Conservation (phyloP, 768 basidiomycete species). For the Mycena sanguinolenta region DNA sequence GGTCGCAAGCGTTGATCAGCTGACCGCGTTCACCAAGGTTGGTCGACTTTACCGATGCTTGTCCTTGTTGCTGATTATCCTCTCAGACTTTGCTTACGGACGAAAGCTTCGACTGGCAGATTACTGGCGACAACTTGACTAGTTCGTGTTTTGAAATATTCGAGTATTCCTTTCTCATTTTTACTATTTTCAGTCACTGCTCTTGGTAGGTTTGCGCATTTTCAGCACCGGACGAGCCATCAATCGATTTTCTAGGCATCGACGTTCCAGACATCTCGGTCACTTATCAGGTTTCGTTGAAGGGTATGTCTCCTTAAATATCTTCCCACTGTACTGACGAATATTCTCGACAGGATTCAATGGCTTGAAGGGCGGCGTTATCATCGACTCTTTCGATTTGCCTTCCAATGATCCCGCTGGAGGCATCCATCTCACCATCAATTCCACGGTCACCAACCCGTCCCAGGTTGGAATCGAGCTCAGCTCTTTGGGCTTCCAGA, state of each 20-base stretch:
- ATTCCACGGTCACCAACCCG: constrained; percentile 73
- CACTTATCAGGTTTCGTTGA: constrained; percentile 69
- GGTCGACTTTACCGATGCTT: constrained; percentile 8
- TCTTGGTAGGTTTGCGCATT: constrained; percentile 56
- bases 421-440: constrained; percentile 76
- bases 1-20: constrained; percentile 67
- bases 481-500: constrained; percentile 71
- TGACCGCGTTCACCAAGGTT: constrained; percentile 77
- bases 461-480: constrained; percentile 82
- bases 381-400: constrained; percentile 76
- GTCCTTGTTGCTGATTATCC: neutral
- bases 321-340: neutral
- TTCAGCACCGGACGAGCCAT: constrained; percentile 7
- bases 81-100: constrained; percentile 68
- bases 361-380: constrained; percentile 71
- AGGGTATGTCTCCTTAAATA: constrained; percentile 46
- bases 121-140: constrained; percentile 73
- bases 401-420: constrained; percentile 79
- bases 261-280: constrained; percentile 68
- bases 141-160: constrained; percentile 49
- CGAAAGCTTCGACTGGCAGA: constrained; percentile 78
- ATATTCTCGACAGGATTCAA: constrained; percentile 61
- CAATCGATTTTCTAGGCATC: constrained; percentile 57
- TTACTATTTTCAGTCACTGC: constrained; percentile 60
- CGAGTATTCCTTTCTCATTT: constrained; percentile 3